A percentile compares a stretch with the other conserved stretches of the same genome.
Conservation (phyloP, 176 grass and related monocot genomes). For the Cocos nucifera region DNA sequence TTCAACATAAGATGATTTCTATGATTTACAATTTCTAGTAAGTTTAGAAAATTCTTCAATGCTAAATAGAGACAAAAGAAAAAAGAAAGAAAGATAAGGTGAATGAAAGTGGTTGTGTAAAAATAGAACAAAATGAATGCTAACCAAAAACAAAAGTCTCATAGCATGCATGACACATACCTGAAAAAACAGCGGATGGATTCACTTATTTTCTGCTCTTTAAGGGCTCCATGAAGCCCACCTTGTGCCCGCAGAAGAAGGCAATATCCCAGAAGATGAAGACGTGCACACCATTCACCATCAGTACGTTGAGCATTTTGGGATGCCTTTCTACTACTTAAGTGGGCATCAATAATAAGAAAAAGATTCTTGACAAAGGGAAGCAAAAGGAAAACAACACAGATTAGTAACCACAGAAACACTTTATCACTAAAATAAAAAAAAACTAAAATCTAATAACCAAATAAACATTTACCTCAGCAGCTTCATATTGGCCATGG, state of each 20-base stretch:
- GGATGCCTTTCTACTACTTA: slow-evolving; percentile 42
- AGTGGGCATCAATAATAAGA: slow-evolving; percentile 56
- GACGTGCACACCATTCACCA: slow-evolving; percentile 39
- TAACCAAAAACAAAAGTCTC: background rate
- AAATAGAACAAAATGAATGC: too few relatives aligned
- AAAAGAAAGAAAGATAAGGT: too few relatives aligned
- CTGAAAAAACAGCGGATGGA: slow-evolving; percentile 84
- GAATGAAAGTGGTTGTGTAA: too few relatives aligned
- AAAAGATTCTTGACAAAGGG: slow-evolving; percentile 51
- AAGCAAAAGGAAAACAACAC: slow-evolving; percentile 14
- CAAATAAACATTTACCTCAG: slow-evolving; percentile 39
- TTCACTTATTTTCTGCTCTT: slow-evolving; percentile 70
- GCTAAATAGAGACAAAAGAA: too few relatives aligned
- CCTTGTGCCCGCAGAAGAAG: slow-evolving; percentile 56
- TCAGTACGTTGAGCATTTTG: slow-evolving; percentile 31
- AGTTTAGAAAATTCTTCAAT: too few relatives aligned
- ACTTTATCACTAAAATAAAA: slow-evolving; percentile 14
- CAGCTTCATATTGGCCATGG: slow-evolving; percentile 79
- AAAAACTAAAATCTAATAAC: background rate
- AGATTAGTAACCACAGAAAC: background rate
- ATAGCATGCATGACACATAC: slow-evolving; percentile 19
- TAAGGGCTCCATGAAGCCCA: slow-evolving; percentile 57
- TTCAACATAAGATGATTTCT: too few relatives aligned
- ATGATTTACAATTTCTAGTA: too few relatives aligned
- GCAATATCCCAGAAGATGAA: slow-evolving; percentile 92